Conservation (phyloP, 495 filamentous ascomycete species). For the Hypoxylon fuscum region DNA sequence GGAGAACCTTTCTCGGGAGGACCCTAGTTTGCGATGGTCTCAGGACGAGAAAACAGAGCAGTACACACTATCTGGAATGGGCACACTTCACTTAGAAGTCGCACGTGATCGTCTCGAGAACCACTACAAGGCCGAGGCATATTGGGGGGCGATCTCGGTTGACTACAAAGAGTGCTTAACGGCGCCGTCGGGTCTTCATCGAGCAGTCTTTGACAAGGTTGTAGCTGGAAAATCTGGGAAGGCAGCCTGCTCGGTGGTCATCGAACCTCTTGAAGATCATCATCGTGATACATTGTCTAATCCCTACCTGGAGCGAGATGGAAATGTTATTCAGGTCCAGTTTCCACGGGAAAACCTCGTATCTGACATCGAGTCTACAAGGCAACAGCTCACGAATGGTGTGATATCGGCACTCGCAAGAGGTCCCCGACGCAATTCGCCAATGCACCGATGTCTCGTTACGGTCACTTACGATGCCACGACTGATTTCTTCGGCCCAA, state of each 20-base stretch:
- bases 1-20: constrained; percentile 82
- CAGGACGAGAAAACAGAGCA: constrained; percentile 92
- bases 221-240: constrained; percentile 81
- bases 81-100: constrained; percentile 96
- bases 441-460: constrained; percentile 75
- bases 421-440: constrained; percentile 79
- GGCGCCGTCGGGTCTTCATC: constrained; percentile 59
- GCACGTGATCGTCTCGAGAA: constrained; percentile 86
- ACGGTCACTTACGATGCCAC: constrained; percentile 71
- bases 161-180: constrained; percentile 87
- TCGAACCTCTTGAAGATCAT: constrained; percentile 67
- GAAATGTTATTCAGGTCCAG: constrained; percentile 69
- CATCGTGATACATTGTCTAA: constrained; percentile 47
- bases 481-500: constrained; percentile 70
- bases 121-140: constrained; percentile 87
- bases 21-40: constrained; percentile 88
- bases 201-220: constrained; percentile 75
- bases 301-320: constrained; percentile 52
- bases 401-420: constrained; percentile 84
- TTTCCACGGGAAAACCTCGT: constrained; percentile 60
- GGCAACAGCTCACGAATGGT: constrained; percentile 77
- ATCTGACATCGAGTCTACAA: constrained; percentile 64
- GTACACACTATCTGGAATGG: constrained; percentile 94
- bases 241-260: constrained; percentile 74
- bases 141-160: constrained; percentile 94